Evolutionary conservation across 371 early-diverging fungal species (phyloP).

Genomic region (Coemansia sp.): DNA sequence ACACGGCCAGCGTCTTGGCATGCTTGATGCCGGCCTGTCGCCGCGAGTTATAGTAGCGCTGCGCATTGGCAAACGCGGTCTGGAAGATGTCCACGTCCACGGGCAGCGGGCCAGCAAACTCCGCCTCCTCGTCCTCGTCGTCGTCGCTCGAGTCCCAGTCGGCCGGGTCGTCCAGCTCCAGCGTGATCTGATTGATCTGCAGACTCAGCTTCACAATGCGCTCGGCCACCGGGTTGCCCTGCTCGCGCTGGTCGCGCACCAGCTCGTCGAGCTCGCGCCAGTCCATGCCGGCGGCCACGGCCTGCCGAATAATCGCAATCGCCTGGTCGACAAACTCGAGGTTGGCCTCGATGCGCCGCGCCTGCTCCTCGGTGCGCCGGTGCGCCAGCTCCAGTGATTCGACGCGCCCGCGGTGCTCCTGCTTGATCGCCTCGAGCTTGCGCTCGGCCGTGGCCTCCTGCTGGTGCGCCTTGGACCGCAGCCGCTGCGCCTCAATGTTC

Average conservation of each 20-base stretch:
- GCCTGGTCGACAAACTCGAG: constrained; percentile 82
- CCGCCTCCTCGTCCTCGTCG: constrained; percentile 36
- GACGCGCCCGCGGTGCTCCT: constrained; percentile 79
- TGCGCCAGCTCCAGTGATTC: constrained; percentile 68
- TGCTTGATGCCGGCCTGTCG: constrained; percentile 81
- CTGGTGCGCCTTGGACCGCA: constrained; percentile 65
- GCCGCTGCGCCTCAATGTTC: constrained; percentile 83
- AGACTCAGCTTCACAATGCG: constrained; percentile 73
- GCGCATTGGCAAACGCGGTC: constrained; percentile 90
- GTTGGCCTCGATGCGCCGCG: constrained; percentile 80
- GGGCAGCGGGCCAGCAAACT: constrained; percentile 42
- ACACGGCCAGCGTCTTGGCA: constrained; percentile 83
- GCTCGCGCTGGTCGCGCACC: constrained; percentile 76
- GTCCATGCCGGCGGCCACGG: constrained; percentile 91
- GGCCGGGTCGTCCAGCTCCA: constrained; percentile 55
- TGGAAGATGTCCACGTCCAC: constrained; percentile 85
- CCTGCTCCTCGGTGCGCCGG: constrained; percentile 65
- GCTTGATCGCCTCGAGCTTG: constrained; percentile 78
- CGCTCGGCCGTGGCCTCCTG: constrained; percentile 78
- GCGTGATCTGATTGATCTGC: constrained; percentile 69
- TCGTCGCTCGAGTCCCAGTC: constrained; percentile 45
- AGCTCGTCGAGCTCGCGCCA: constrained; percentile 91
- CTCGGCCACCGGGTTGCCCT: constrained; percentile 77
- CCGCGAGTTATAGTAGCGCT: constrained; percentile 84
- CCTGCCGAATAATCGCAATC: constrained; percentile 78